Evolutionary conservation across 2,329 filamentous ascomycete species (phyloP).

Genomic region (Penicillium polonicum): DNA sequence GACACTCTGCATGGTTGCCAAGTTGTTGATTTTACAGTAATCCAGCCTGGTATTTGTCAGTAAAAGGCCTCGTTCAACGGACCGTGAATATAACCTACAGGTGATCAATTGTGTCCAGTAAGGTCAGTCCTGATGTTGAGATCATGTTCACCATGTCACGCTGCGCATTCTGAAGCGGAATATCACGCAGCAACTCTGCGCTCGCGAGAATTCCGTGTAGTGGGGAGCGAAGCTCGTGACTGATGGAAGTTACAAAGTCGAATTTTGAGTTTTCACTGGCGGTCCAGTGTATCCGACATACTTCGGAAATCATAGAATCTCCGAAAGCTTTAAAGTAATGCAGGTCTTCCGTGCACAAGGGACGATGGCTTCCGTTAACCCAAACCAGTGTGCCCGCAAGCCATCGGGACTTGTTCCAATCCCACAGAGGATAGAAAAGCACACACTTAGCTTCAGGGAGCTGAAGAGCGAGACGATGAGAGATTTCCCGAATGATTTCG

Average conservation of each 20-base stretch:
- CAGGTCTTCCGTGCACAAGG: slow-evolving; percentile 29
- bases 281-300: slow-evolving; percentile 35
- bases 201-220: slow-evolving; percentile 51
- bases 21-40: slow-evolving; percentile 39
- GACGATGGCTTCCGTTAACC: slow-evolving; percentile 23
- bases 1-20: slow-evolving; percentile 2
- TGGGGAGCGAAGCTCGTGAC: slow-evolving; percentile 52
- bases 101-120: slow-evolving; percentile 50
- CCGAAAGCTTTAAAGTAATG: slow-evolving; percentile 38
- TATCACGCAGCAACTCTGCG: slow-evolving; percentile 52
- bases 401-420: slow-evolving; percentile 36
- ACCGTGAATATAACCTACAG: slow-evolving; percentile 20
- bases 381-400: slow-evolving; percentile 33
- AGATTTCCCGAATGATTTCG: slow-evolving; percentile 8
- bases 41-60: slow-evolving; percentile 27
- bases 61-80: fast-evolving
- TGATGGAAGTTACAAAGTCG: slow-evolving; percentile 54
- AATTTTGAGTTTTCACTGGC: slow-evolving; percentile 49
- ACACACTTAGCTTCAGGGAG: slow-evolving; percentile 29
- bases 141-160: slow-evolving; percentile 49
- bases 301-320: slow-evolving; percentile 36
- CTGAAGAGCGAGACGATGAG: slow-evolving; percentile 14
- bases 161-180: slow-evolving; percentile 41
- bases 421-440: slow-evolving; percentile 37
- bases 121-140: slow-evolving; percentile 51